Base-by-base conservation (phyloP, 352 stramenopile species). In the Phytophthora sansomeana region DNA sequence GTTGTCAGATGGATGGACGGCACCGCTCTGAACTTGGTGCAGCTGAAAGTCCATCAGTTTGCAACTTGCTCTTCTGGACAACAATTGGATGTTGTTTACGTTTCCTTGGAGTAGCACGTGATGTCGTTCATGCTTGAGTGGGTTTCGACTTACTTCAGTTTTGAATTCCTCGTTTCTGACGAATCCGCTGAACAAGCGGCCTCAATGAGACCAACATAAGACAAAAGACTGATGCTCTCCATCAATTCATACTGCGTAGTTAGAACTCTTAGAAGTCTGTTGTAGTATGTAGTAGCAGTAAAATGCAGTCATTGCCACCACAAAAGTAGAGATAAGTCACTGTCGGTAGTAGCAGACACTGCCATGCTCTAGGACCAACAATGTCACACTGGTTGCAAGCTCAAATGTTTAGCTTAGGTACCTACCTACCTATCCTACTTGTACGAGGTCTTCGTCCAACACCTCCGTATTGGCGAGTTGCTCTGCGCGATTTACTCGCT, bases 101-200 rank as follows among this genome's bases (percentile, higher is more conserved):
- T 24, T 30, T 2, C 4, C 8, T 14, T 28, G 38, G 64, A 79
- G 73, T 51, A 53, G 78, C 66, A 61, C 58, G 74, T 93, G 85
- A 93, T 93, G 83, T 91, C 57, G 74, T 91, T 93, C 83, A 92
- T 81, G 52, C 75, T 24, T 89, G 81, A 32, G 42, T 43, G 35
- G 62, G 36, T 63, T 65, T 70, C 43, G n/a, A n/a, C n/a, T n/a
- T n/a, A n/a, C n/a, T n/a, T n/a, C n/a, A n/a, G n/a, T n/a, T n/a
- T n/a, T n/a, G n/a, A 94, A 94, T 94, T 94, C 86, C 86, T 94
- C 86, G 86, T 92, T 94, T 92, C 86, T 94, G 86, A 94, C 73
- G 69, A 75, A 78, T 88, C 77, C 86, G 83, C 86, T 94, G 86
- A 68, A 86, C 73, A 93, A 93, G 85, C 74, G 83, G 76, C 77